Evolutionary conservation across 2,329 filamentous ascomycete genomes (phyloP).

Genomic region (Pseudogymnoascus sp.): DNA sequence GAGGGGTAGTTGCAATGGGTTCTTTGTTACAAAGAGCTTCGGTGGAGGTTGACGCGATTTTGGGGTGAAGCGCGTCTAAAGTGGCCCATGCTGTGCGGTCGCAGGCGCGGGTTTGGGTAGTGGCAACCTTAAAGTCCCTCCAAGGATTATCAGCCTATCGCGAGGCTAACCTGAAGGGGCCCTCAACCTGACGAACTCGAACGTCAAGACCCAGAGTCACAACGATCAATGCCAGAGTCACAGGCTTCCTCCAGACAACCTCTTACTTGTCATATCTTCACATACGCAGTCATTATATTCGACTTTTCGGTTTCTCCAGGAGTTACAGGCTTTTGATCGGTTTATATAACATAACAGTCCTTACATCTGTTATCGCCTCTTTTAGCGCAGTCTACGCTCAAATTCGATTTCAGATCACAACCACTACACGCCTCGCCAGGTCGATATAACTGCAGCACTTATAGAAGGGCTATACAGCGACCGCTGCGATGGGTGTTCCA

Average conservation of each 20-base stretch:
- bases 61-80: constrained; percentile 11
- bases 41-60: constrained; percentile 2
- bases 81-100: constrained; percentile 8
- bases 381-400: neutral
- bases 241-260: constrained; percentile 3
- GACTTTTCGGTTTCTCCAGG: constrained; percentile 4
- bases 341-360: constrained; percentile 9
- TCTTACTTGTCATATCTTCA: neutral
- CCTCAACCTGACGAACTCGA: constrained; percentile 4
- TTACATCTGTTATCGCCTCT: constrained; percentile 5
- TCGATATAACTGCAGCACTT: neutral
- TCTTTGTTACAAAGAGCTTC: constrained; percentile 8
- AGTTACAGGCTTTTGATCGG: constrained; percentile 5
- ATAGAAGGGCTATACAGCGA: constrained; percentile 8
- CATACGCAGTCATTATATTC: constrained; percentile 1
- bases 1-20: neutral
- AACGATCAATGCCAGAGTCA: constrained; percentile 3
- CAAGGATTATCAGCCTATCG: constrained; percentile 8
- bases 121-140: constrained; percentile 9
- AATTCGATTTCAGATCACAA: constrained; percentile 1
- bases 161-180: constrained; percentile 7
- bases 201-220: neutral
- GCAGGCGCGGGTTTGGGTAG: constrained; percentile 7
- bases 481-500: constrained; percentile 46
- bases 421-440: neutral